Base-by-base conservation (phyloP, 2,329 filamentous ascomycete species). In the Alternaria dauci region DNA sequence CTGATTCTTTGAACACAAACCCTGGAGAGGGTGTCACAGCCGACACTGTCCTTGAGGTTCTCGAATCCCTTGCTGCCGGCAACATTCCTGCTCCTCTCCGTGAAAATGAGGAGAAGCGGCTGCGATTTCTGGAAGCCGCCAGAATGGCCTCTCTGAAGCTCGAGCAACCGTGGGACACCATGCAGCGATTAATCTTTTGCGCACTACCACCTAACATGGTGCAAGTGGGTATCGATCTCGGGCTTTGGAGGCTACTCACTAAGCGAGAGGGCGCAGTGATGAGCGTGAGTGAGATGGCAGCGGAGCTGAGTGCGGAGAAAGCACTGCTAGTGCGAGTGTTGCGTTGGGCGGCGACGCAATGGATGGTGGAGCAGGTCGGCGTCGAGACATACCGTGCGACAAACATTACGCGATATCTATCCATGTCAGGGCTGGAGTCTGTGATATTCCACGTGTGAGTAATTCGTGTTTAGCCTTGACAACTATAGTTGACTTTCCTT, bases 291-390 rank as follows among this genome's bases (percentile, higher is more conserved):
- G 50, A 58, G 18, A 8, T 58, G 32, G 55, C 50, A 28, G 32
- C 16, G 8, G 34, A 58, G 30, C 42, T 58, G 42, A 42, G 55
- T 50, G 50, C 41, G 32, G 50, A 58, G 9, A 30, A 54, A 12
- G 48, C 25, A 42, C 50, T 58, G 4, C 26, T 58, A 11, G 50
- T 58, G 25, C 55, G 55, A 32, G 12, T 58, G 18, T 6, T 58
- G 16, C 50, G 55, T 3, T 58, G 53, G 11, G 55, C 55, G 2
- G 55, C 55, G 14, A 54, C 55, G 11, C 55, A 58, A 18, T 58
- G 55, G 55, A 58, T 54, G 55, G 55, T 58, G 34, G 55, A 58
- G 42, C 55, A 48, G 36, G 55, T 58, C 18, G 42, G 42, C 28
- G 14, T 54, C 18, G 55, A 54, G n/a, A 48, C 18, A 23, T 58